A percentile compares a stretch with the other conserved stretches of the same genome.
These are phyloP conservation scores for Saccharomyces cerevisiae DNA, from an alignment of 805 yeast genomes.

Conservation along the genomic window DNA sequence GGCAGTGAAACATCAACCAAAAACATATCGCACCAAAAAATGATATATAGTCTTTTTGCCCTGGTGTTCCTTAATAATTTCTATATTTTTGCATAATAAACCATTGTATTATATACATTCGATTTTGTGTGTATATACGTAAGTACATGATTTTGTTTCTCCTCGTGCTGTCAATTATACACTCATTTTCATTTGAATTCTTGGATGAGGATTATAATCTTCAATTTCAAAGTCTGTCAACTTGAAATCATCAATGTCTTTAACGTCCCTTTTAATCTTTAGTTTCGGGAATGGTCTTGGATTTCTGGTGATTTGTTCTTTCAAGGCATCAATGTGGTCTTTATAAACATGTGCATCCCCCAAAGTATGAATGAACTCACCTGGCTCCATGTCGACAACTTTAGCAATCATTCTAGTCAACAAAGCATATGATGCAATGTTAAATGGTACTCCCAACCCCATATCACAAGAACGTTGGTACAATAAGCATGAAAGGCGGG, in stretches of 20 bases:
- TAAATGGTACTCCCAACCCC: slow-evolving; percentile 99
- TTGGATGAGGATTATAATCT: slow-evolving; percentile 72
- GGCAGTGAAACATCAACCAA: slow-evolving; percentile 14
- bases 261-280: slow-evolving; percentile 56
- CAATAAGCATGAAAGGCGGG: slow-evolving; percentile 74
- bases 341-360: slow-evolving; percentile 95
- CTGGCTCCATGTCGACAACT: slow-evolving; percentile 90
- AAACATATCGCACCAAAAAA: slow-evolving; percentile 19
- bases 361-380: slow-evolving; percentile 89
- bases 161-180: slow-evolving; percentile 45
- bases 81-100: not conserved
- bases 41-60: not conserved
- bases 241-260: slow-evolving; percentile 74
- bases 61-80: not conserved
- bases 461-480: slow-evolving; percentile 98
- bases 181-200: slow-evolving; percentile 94
- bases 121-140: slow-evolving; percentile 8
- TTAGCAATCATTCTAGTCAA: slow-evolving; percentile 92
- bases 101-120: not conserved
- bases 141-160: slow-evolving; percentile 7
- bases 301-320: slow-evolving; percentile 63
- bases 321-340: slow-evolving; percentile 87
- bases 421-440: slow-evolving; percentile 92
- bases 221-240: slow-evolving; percentile 80
- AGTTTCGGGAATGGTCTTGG: slow-evolving; percentile 81